Percentiles rank a stretch among this genome's conserved stretches.
These are phyloP conservation scores for Exophiala alcalophila DNA, from an alignment of 2,329 filamentous ascomycete genomes.

Conservation along the genomic window DNA sequence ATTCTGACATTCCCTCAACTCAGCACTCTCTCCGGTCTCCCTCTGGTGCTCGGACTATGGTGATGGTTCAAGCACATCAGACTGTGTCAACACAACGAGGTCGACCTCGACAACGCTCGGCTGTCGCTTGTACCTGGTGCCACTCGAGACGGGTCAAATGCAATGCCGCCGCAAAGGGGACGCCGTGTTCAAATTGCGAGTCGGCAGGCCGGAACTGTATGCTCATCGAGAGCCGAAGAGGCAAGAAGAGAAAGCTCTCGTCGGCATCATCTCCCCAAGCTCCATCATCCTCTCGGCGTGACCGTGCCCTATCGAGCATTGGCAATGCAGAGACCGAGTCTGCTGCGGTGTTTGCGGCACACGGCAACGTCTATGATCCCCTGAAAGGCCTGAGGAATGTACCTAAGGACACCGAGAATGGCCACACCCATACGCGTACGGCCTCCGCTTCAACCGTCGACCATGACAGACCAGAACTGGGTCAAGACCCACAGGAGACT, in stretches of 20 bases:
- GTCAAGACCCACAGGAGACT: conserved; percentile 17
- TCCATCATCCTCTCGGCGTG: conserved; percentile 9
- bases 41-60: not conserved
- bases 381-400: conserved; percentile 12
- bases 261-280: too few species aligned
- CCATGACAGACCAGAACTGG: conserved; percentile 13
- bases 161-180: conserved; percentile 27
- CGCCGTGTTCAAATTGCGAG: conserved; percentile 32
- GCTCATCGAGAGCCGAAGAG: conserved; percentile 30
- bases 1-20: conserved; percentile 13
- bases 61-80: conserved; percentile 20
- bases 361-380: conserved; percentile 21
- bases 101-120: conserved; percentile 21
- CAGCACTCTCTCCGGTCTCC: not conserved
- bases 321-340: not conserved
- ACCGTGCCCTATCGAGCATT: conserved; percentile 11
- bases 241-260: conserved; percentile 28
- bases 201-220: conserved; percentile 25
- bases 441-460: conserved; percentile 11
- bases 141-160: conserved; percentile 32
- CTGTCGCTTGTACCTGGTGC: conserved; percentile 32
- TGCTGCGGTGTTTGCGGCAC: too few species aligned
- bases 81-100: conserved; percentile 20
- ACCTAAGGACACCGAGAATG: conserved; percentile 5
- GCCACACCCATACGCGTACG: not conserved